Conservation (phyloP, 164 flowering plant genomes). For the Chimonanthus salicifolius region DNA sequence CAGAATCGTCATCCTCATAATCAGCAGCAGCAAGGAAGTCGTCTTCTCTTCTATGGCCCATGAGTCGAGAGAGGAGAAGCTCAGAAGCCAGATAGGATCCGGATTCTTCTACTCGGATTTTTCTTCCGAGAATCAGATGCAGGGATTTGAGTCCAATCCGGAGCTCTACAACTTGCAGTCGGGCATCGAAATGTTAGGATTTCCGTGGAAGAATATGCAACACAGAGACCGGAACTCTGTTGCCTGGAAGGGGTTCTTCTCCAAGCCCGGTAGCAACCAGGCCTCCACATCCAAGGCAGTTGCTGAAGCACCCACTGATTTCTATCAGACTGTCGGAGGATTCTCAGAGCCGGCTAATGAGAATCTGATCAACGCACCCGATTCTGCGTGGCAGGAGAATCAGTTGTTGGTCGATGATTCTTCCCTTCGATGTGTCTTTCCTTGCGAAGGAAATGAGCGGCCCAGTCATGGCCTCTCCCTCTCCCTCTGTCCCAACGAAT, state of each 20-base stretch:
- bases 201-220: constrained; percentile 14
- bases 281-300: constrained; percentile 31
- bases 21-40: constrained; percentile 1
- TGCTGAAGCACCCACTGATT: constrained; percentile 10
- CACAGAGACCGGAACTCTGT: constrained; percentile 17
- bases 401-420: constrained; percentile 21
- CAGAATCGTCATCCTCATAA: background rate
- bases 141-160: constrained; percentile 6
- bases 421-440: constrained; percentile 40
- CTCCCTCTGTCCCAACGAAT: constrained; percentile 52
- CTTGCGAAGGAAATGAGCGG: constrained; percentile 59
- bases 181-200: constrained; percentile 50
- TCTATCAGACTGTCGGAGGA: constrained; percentile 14
- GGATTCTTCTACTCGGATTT: constrained; percentile 40
- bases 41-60: constrained; percentile 24
- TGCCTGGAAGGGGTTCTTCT: constrained; percentile 29
- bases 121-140: constrained; percentile 20
- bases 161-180: constrained; percentile 20
- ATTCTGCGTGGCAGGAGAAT: constrained; percentile 19
- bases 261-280: constrained; percentile 15
- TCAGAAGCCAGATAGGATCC: constrained; percentile 26
- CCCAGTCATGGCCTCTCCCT: constrained; percentile 78
- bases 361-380: constrained; percentile 31
- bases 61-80: constrained; percentile 29
- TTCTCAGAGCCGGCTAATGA: constrained; percentile 15